phyloP scores from a whole-genome alignment of 805 yeast species.

The Yarrowia bubula region DNA sequence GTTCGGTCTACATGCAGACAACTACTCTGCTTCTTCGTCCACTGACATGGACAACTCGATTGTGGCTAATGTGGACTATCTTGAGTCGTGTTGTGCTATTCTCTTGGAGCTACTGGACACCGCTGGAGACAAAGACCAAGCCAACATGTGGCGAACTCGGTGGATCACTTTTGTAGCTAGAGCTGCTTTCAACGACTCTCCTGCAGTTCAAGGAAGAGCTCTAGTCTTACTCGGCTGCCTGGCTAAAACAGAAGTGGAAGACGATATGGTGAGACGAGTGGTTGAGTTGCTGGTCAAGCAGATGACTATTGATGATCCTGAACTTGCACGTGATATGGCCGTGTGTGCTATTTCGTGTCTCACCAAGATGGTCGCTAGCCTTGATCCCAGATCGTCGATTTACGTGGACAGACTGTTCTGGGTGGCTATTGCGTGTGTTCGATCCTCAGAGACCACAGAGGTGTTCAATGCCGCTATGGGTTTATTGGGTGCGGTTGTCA shows the following conservation, averaged over 20 bases:
- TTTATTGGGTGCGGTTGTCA: slow-evolving; percentile 31
- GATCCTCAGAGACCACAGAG: slow-evolving; percentile 27
- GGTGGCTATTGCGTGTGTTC: slow-evolving; percentile 38
- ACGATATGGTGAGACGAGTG: slow-evolving; percentile 47
- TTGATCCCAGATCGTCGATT: slow-evolving; percentile 45
- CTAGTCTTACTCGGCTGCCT: slow-evolving; percentile 68
- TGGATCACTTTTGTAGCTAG: slow-evolving; percentile 33
- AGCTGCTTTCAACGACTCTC: slow-evolving; percentile 48
- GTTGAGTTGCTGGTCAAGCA: slow-evolving; percentile 30
- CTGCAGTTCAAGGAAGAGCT: slow-evolving; percentile 42
- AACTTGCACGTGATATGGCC: slow-evolving; percentile 40
- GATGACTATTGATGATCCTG: slow-evolving; percentile 33
- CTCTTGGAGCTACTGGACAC: slow-evolving; percentile 32
- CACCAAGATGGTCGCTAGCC: slow-evolving; percentile 50
- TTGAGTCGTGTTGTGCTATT: slow-evolving; percentile 32
- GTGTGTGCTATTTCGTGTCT: slow-evolving; percentile 48
- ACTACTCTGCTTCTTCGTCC: slow-evolving; percentile 1
- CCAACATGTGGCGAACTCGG: slow-evolving; percentile 34
- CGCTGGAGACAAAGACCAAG: slow-evolving; percentile 32
- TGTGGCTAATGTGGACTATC: slow-evolving; percentile 31
- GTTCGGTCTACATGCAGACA: slow-evolving; percentile 34
- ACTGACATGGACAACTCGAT: slow-evolving; percentile 13
- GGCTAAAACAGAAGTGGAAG: slow-evolving; percentile 61
- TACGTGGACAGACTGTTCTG: slow-evolving; percentile 52
- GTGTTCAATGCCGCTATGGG: slow-evolving; percentile 32